These are phyloP conservation scores for Candida sphagnicola DNA, from an alignment of 805 yeast genomes.

Conservation along the genomic window DNA sequence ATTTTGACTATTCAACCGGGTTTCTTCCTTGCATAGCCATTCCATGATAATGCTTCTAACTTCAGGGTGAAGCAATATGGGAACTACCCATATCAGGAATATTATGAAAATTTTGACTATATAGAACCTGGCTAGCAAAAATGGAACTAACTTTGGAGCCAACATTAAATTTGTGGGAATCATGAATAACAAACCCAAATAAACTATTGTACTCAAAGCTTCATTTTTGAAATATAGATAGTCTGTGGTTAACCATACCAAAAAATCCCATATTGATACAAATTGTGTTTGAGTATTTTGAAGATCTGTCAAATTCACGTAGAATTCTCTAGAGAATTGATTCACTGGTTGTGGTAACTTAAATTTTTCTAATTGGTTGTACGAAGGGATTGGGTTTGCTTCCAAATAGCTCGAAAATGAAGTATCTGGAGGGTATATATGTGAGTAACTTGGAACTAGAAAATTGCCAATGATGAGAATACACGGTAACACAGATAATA, in stretches of 20 bases:
- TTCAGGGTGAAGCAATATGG: conserved; percentile 47
- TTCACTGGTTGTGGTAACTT: conserved; percentile 68
- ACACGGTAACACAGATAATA: conserved; percentile 52
- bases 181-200: conserved; percentile 30
- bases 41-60: conserved; percentile 45
- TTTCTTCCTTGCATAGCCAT: conserved; percentile 57
- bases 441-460: conserved; percentile 64
- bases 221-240: conserved; percentile 66
- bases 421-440: conserved; percentile 61
- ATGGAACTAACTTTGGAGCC: conserved; percentile 25
- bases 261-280: conserved; percentile 56
- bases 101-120: conserved; percentile 29
- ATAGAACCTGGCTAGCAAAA: conserved; percentile 24
- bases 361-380: conserved; percentile 46
- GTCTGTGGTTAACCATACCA: conserved; percentile 45
- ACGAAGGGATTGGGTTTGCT: conserved; percentile 36
- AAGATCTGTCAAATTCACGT: conserved; percentile 74
- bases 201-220: conserved; percentile 50
- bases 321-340: conserved; percentile 73
- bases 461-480: conserved; percentile 49
- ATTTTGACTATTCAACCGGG: conserved; percentile 48
- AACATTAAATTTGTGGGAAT: conserved; percentile 19
- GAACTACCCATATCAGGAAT: conserved; percentile 46
- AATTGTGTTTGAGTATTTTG: conserved; percentile 76
- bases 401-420: conserved; percentile 17